Percentiles rank a stretch among this genome's conserved stretches.
These are phyloP conservation scores for Cladosporium sp. DNA, from an alignment of 2,329 filamentous ascomycete species.

Conservation along the genomic window DNA sequence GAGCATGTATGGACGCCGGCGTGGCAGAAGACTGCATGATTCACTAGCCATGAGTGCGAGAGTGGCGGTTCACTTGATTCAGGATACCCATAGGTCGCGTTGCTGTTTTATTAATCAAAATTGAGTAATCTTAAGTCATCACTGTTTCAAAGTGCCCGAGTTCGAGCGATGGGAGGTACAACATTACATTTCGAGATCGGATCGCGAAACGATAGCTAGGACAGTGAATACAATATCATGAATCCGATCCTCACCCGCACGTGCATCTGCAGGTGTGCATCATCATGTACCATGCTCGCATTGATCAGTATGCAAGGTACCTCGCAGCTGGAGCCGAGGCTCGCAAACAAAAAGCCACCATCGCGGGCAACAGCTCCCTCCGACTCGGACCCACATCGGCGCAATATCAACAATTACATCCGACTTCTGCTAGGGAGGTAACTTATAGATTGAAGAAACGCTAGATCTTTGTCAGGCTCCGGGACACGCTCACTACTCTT, in stretches of 20 bases:
- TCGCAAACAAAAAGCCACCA: neutral
- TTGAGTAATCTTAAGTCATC: neutral
- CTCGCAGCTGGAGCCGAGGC: too few species aligned
- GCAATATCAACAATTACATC: neutral
- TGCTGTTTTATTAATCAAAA: neutral
- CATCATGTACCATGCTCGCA: too few species aligned
- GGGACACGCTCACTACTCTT: neutral
- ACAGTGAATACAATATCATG: too few species aligned
- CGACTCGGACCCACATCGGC: neutral
- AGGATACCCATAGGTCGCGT: constrained; percentile 12
- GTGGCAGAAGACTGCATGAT: constrained; percentile 3
- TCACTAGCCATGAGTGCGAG: neutral
- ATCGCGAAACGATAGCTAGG: too few species aligned
- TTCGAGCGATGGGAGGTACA: neutral
- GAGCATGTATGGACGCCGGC: neutral
- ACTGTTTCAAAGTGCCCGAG: neutral
- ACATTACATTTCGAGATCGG: neutral
- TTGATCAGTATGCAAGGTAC: too few species aligned
- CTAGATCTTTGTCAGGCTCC: too few species aligned
- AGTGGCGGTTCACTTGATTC: neutral
- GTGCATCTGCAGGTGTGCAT: too few species aligned
- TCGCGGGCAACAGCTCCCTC: neutral
- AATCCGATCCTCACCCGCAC: too few species aligned
- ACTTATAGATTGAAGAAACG: too few species aligned
- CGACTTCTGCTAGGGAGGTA: neutral